Conservation (phyloP, 768 basidiomycete genomes). For the Calvatia gigantea region DNA sequence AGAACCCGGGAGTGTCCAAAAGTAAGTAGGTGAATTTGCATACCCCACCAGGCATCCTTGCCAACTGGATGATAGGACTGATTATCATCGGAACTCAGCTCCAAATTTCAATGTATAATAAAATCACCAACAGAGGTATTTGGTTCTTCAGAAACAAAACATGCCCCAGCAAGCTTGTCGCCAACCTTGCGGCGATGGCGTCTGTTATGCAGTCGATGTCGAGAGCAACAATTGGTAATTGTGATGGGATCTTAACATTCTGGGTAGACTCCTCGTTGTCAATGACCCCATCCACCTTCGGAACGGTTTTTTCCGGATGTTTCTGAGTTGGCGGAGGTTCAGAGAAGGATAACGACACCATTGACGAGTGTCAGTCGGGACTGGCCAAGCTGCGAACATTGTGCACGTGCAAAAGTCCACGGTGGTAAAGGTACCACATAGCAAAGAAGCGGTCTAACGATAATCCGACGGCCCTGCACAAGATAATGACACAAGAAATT, state of each 20-base stretch:
- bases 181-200: slow-evolving; percentile 59
- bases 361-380: neutral
- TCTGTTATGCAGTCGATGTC: slow-evolving; percentile 52
- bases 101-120: neutral
- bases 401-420: slow-evolving; percentile 26
- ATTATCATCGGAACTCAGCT: neutral
- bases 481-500: too few relatives aligned
- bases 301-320: neutral
- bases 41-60: slow-evolving; percentile 46
- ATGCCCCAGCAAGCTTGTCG: slow-evolving; percentile 61
- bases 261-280: neutral
- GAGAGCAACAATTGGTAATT: slow-evolving; percentile 37
- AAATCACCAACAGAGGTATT: slow-evolving; percentile 65
- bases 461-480: too few relatives aligned
- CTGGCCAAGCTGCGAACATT: slow-evolving; percentile 29
- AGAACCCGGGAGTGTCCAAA: neutral
- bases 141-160: slow-evolving; percentile 77
- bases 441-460: too few relatives aligned
- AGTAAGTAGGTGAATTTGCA: slow-evolving; percentile 12
- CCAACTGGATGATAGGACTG: slow-evolving; percentile 67
- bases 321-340: neutral
- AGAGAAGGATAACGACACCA: neutral
- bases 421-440: slow-evolving; percentile 29
- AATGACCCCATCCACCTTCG: too few relatives aligned
- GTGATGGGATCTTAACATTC: neutral